Evolutionary conservation across 73 alveolate species (phyloP), one percentile per base, ranked within the genome.

Genomic region (Paramecium caudatum): DNA sequence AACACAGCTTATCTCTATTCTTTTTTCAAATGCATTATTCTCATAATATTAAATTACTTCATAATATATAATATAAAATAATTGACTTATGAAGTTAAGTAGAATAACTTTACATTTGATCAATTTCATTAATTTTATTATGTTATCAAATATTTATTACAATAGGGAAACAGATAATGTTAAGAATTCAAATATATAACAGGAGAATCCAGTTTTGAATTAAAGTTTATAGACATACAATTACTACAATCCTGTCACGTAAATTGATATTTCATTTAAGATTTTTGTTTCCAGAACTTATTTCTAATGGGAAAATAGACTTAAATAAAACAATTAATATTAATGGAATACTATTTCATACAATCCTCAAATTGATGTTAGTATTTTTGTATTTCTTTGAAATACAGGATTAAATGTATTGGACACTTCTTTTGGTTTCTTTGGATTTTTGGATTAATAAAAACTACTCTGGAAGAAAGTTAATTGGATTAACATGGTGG

Each of bases 191-290:
- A n/a, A n/a, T n/a, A n/a, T n/a, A n/a, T n/a, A n/a, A n/a, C n/a
- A n/a, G n/a, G n/a, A n/a, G n/a, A n/a, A n/a, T n/a, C n/a, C n/a
- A n/a, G n/a, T n/a, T n/a, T n/a, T n/a, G n/a, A n/a, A n/a, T n/a
- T n/a, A n/a, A n/a, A n/a, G n/a, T n/a, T n/a, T n/a, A n/a, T n/a
- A n/a, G n/a, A n/a, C n/a, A n/a, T n/a, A n/a, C 50, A 41, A 41
- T 8, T 68, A 68, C 12, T 68, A 25, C 69, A 74, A 74, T 74
- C 88, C 88, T 41, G 65, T 74, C 19, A 74, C 88, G 88, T 74
- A 74, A 37, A 27, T 19, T 41, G 19, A 37, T 33, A 43, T 41
- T 34, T 21, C 17, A 41, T 21, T 41, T 74, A 21, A 74, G 88
- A 45, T 74, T 74, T 39, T 47, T 74, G 43, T 74, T 74, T 74